A percentile compares a stretch with the other conserved stretches of the same genome.
Evolutionary conservation across 306 rosid genomes (phyloP).

Genomic region (Luffa acutangula): DNA sequence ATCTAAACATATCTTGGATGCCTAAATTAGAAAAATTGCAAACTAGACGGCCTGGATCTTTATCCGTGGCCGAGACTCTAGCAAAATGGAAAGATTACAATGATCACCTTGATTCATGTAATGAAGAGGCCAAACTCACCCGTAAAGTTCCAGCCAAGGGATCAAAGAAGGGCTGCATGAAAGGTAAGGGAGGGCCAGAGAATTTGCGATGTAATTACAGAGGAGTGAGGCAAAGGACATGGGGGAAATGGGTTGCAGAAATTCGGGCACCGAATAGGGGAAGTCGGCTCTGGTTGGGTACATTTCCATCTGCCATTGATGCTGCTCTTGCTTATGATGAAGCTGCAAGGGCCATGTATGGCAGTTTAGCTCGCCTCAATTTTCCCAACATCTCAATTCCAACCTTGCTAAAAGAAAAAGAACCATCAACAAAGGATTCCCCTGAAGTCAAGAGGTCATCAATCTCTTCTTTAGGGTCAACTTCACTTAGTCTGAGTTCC

Average conservation of each 20-base stretch:
- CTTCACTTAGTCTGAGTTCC: conserved; percentile 2
- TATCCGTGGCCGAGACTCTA: conserved; percentile 48
- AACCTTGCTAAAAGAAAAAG: conserved; percentile 26
- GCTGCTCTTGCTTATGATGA: conserved; percentile 88
- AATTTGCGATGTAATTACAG: conserved; percentile 74
- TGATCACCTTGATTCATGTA: conserved; percentile 41
- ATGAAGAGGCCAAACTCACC: conserved; percentile 27
- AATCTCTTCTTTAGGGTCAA: conserved; percentile 14
- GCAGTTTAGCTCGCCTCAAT: conserved; percentile 64
- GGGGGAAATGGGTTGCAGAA: conserved; percentile 96
- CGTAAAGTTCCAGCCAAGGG: conserved; percentile 79
- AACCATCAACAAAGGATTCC: conserved; percentile 2
- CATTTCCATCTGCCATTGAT: conserved; percentile 60
- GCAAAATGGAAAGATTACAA: conserved; percentile 63
- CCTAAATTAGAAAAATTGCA: conserved; percentile 31
- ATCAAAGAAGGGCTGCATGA: conserved; percentile 87
- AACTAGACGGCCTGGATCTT: conserved; percentile 47
- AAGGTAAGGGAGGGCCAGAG: conserved; percentile 93
- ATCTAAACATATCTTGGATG: conserved; percentile 29
- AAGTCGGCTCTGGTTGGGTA: conserved; percentile 73
- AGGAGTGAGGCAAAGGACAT: conserved; percentile 89
- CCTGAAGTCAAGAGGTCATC: conserved; percentile 9
- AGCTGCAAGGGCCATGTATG: conserved; percentile 80
- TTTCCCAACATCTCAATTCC: conserved; percentile 53
- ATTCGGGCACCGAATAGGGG: conserved; percentile 75